Evolutionary conservation across 2,329 filamentous ascomycete species (phyloP).

Genomic region (Penicillium capsulatum): DNA sequence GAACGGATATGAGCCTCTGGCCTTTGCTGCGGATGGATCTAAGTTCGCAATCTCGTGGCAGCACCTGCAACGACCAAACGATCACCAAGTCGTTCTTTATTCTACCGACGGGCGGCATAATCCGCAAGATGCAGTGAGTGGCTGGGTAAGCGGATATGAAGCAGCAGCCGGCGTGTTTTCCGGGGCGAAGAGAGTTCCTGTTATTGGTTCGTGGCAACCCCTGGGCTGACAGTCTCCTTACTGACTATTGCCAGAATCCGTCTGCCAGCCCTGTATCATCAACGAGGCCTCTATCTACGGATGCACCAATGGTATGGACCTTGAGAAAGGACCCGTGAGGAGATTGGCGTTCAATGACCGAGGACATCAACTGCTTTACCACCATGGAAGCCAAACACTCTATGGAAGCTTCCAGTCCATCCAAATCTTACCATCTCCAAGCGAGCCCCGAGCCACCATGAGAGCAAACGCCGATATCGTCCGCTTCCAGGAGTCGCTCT

Average conservation of each 20-base stretch:
- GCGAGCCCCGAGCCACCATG: slow-evolving; percentile 15
- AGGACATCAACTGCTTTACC: slow-evolving; percentile 35
- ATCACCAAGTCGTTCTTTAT: slow-evolving; percentile 33
- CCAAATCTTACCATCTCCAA: slow-evolving; percentile 5
- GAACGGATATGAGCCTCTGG: slow-evolving; percentile 27
- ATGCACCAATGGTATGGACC: not conserved
- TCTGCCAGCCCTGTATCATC: slow-evolving; percentile 19
- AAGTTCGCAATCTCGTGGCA: slow-evolving; percentile 40
- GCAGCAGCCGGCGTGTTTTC: too few relatives aligned
- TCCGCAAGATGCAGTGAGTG: too few relatives aligned
- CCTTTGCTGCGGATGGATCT: slow-evolving; percentile 23
- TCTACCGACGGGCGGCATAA: slow-evolving; percentile 1
- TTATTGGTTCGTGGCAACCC: too few relatives aligned
- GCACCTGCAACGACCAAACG: slow-evolving; percentile 17
- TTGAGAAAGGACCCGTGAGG: slow-evolving; percentile 24
- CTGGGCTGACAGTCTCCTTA: too few relatives aligned
- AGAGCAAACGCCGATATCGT: slow-evolving; percentile 25
- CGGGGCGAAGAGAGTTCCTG: too few relatives aligned
- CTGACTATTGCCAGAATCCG: slow-evolving; percentile 13
- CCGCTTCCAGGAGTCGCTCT: slow-evolving; percentile 21
- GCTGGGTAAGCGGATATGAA: too few relatives aligned
- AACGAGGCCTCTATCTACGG: slow-evolving; percentile 11
- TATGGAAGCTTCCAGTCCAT: slow-evolving; percentile 36
- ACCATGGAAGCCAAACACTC: slow-evolving; percentile 30
- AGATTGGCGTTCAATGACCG: slow-evolving; percentile 37